phyloP scores from a whole-genome alignment of 148 eudicot species.

The Nepenthes mirabilis region DNA sequence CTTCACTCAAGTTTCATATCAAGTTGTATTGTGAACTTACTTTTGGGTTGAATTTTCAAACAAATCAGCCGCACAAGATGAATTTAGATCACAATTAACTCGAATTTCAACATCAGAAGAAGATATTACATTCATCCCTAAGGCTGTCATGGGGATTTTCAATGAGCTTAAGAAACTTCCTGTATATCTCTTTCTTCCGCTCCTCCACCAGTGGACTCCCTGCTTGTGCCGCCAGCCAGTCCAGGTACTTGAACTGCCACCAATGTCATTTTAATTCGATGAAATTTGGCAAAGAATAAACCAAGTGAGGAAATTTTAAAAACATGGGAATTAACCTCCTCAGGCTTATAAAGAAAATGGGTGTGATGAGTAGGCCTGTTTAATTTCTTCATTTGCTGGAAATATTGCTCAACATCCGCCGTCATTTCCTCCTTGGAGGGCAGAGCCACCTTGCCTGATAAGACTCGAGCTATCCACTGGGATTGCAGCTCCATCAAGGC shows the following conservation, averaged over 20 bases:
- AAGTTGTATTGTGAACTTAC: no score
- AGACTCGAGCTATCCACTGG: constrained; percentile 25
- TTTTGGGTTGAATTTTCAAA: no score
- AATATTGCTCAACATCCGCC: constrained; percentile 11
- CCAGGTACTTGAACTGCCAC: constrained; percentile 16
- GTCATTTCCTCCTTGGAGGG: constrained; percentile 33
- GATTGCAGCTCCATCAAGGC: constrained; percentile 21
- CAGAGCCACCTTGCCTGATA: constrained; percentile 19
- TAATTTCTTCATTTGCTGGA: constrained; percentile 7
- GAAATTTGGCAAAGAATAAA: background rate
- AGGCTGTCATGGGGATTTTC: background rate
- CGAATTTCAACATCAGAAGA: no score
- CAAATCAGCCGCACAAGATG: no score
- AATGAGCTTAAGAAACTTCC: background rate
- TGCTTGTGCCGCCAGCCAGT: constrained; percentile 16
- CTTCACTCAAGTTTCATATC: no score
- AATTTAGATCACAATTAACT: no score
- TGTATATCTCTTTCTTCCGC: background rate
- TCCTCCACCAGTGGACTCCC: constrained; percentile 10
- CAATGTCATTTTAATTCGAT: background rate
- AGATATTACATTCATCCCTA: background rate
- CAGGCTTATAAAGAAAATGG: background rate
- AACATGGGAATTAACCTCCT: constrained; percentile 1
- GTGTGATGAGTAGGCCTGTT: constrained; percentile 16
- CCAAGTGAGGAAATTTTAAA: background rate